phyloP scores from a whole-genome alignment of 306 rosid species.

The Chamaecrista fasciculata region DNA sequence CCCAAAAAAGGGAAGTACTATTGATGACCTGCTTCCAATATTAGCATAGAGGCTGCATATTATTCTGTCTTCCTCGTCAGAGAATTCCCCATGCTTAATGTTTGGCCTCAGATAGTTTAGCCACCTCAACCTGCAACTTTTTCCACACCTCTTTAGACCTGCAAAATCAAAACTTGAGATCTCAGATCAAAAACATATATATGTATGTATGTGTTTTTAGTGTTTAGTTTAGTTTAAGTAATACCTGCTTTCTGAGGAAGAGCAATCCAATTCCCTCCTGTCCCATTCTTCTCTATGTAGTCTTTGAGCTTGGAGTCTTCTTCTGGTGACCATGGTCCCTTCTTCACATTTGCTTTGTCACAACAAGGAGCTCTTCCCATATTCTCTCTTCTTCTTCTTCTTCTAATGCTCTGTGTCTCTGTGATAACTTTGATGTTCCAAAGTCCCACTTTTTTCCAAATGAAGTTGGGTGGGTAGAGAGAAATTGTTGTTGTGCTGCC shows the following conservation, averaged over 20 bases:
- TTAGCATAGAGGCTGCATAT: conserved; percentile 84
- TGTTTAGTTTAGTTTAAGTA: too few species aligned
- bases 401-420: not conserved
- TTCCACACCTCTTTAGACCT: conserved; percentile 95
- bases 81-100: conserved; percentile 92
- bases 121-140: conserved; percentile 98
- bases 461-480: conserved; percentile 39
- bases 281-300: conserved; percentile 74
- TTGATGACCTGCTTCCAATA: conserved; percentile 87
- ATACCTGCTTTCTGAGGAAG: conserved; percentile 96
- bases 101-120: conserved; percentile 96
- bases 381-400: conserved; percentile 24
- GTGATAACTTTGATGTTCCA: conserved; percentile 31
- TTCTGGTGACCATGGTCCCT: conserved; percentile 99
- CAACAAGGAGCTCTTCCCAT: conserved; percentile 99
- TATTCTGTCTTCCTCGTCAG: conserved; percentile 89
- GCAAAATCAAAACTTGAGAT: conserved; percentile 15
- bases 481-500: not conserved
- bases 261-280: conserved; percentile 99
- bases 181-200: not conserved
- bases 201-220: too few species aligned
- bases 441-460: conserved; percentile 45
- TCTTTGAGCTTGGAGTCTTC: conserved; percentile 86
- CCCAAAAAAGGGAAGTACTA: conserved; percentile 12
- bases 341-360: conserved; percentile 96